These are phyloP conservation scores for Kwoniella dejecticola DNA, from an alignment of 768 basidiomycete species.

Conservation along the genomic window DNA sequence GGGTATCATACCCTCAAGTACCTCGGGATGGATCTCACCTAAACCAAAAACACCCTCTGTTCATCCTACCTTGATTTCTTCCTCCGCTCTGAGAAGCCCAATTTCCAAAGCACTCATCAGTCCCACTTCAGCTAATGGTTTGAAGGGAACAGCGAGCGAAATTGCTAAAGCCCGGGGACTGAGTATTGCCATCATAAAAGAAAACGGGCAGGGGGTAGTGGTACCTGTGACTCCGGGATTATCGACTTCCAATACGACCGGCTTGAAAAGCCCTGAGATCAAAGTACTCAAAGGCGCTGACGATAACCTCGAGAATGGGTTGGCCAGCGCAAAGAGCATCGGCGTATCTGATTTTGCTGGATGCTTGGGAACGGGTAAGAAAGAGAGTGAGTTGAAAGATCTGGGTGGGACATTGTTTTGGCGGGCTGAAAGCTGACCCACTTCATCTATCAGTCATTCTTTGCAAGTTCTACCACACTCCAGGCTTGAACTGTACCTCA, in stretches of 20 bases:
- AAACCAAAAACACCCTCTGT: conserved; percentile 2
- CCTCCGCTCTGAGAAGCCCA: conserved; percentile 15
- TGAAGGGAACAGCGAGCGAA: conserved; percentile 5
- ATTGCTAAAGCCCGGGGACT: conserved; percentile 36
- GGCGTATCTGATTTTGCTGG: conserved; percentile 16
- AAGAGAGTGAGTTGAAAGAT: conserved; percentile 26
- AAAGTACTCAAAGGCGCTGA: neutral
- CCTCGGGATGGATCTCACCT: conserved; percentile 43
- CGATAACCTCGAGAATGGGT: neutral
- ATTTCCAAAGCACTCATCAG: neutral
- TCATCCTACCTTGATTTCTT: neutral
- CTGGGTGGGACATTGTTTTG: no score
- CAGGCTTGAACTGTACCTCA: conserved; percentile 53
- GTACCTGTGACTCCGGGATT: conserved; percentile 30
- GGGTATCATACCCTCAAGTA: conserved; percentile 12
- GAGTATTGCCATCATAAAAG: conserved; percentile 43
- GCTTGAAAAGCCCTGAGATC: conserved; percentile 10
- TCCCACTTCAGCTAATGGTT: neutral
- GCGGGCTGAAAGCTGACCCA: neutral
- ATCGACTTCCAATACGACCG: neutral
- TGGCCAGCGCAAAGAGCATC: conserved; percentile 4
- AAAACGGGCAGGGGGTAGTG: conserved; percentile 23
- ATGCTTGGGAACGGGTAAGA: conserved; percentile 10
- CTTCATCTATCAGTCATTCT: conserved; percentile 43
- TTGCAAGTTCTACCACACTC: conserved; percentile 54